phyloP scores from a whole-genome alignment of 257 asterid genomes.

The Capsicum chinense region DNA sequence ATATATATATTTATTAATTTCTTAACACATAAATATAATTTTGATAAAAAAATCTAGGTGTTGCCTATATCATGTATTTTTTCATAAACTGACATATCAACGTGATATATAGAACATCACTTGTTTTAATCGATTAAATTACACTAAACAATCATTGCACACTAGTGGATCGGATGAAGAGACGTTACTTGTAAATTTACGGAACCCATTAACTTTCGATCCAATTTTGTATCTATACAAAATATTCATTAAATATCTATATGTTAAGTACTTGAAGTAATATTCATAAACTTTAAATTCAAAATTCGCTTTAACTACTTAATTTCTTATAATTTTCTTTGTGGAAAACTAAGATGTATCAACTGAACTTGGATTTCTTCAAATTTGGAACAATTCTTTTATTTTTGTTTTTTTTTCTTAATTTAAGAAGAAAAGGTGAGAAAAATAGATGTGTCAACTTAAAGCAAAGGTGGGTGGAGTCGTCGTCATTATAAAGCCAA shows the following conservation, averaged over 20 bases:
- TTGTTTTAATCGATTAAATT: neutral
- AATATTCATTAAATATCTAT: too few relatives aligned
- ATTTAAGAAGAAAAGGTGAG: neutral
- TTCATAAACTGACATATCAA: neutral
- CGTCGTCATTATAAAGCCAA: slow-evolving; percentile 6
- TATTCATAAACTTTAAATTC: neutral
- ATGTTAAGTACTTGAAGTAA: too few relatives aligned
- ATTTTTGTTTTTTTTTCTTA: neutral
- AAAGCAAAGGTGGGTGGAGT: neutral
- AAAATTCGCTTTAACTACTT: neutral
- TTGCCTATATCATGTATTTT: too few relatives aligned
- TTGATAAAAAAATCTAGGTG: too few relatives aligned
- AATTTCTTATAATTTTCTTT: neutral
- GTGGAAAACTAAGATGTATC: slow-evolving; percentile 18
- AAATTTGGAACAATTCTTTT: slow-evolving; percentile 2
- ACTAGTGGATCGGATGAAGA: too few relatives aligned
- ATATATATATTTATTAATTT: too few relatives aligned
- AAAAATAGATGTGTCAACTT: neutral
- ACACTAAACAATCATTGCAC: neutral
- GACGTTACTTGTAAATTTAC: neutral
- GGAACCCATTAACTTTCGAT: neutral
- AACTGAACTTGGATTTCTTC: neutral
- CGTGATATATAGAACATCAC: neutral
- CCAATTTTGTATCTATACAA: neutral
- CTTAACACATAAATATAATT: too few relatives aligned